These are phyloP conservation scores for Corchorus capsularis DNA, from an alignment of 345 rosid genomes.

Conservation along the genomic window DNA sequence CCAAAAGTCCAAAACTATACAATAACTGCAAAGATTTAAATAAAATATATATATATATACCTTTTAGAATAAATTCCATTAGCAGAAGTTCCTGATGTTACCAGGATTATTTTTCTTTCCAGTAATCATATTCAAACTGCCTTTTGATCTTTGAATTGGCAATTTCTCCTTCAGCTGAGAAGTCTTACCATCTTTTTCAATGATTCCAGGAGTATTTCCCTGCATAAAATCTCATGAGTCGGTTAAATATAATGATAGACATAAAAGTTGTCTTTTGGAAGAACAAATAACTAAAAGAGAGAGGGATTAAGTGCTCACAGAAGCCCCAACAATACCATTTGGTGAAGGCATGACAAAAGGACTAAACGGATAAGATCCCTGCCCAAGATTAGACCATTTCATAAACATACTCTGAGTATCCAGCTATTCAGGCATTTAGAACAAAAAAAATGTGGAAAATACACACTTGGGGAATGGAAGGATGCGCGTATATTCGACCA, in stretches of 20 bases:
- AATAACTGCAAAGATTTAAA: neutral
- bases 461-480: conserved; percentile 89
- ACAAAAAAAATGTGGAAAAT: conserved; percentile 24
- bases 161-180: conserved; percentile 88
- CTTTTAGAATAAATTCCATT: conserved; percentile 89
- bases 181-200: conserved; percentile 76
- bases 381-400: conserved; percentile 20
- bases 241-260: conserved; percentile 18
- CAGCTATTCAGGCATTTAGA: conserved; percentile 8
- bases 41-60: conserved; percentile 37
- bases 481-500: conserved; percentile 95
- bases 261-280: conserved; percentile 14
- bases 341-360: conserved; percentile 96
- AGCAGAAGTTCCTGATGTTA: conserved; percentile 68
- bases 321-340: conserved; percentile 81
- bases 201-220: conserved; percentile 76
- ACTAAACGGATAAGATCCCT: conserved; percentile 97
- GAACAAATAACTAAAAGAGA: conserved; percentile 23
- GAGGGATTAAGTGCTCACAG: conserved; percentile 49
- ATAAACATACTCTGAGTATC: conserved; percentile 19
- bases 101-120: conserved; percentile 77
- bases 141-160: conserved; percentile 96
- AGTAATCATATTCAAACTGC: conserved; percentile 89
- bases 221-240: conserved; percentile 33
- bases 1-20: neutral